A percentile compares a stretch with the other conserved stretches of the same genome.
phyloP scores from a whole-genome alignment of 768 basidiomycete genomes.

The Leccinum arenicola region DNA sequence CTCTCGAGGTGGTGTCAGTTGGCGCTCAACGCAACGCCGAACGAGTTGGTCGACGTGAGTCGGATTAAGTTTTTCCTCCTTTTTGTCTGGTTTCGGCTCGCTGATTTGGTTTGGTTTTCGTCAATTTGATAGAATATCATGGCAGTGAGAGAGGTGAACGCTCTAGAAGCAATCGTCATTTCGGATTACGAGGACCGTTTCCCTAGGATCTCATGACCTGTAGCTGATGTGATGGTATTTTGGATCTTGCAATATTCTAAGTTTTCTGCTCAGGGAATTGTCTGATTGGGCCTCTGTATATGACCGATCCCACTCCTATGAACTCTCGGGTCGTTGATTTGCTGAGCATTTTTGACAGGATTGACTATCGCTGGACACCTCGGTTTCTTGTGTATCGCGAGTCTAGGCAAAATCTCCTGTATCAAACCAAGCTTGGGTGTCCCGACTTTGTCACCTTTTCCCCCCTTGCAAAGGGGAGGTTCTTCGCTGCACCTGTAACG shows the following conservation, averaged over 20 bases:
- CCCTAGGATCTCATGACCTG: conserved; percentile 18
- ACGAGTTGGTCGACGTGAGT: conserved; percentile 80
- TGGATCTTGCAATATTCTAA: neutral
- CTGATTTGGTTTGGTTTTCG: conserved; percentile 5
- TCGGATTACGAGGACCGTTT: conserved; percentile 59
- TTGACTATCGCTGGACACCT: too few species aligned
- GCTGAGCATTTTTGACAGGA: neutral
- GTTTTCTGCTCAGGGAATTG: neutral
- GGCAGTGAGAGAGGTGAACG: conserved; percentile 59
- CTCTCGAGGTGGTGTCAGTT: conserved; percentile 75
- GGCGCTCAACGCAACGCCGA: conserved; percentile 66
- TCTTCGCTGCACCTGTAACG: too few species aligned
- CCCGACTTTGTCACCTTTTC: too few species aligned
- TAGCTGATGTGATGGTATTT: neutral
- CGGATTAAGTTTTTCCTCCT: conserved; percentile 10
- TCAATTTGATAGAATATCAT: conserved; percentile 48
- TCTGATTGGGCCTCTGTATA: neutral
- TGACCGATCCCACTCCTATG: neutral
- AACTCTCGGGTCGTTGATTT: neutral
- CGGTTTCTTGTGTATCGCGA: neutral
- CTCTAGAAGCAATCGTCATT: conserved; percentile 72
- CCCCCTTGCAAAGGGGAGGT: too few species aligned
- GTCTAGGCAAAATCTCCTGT: neutral
- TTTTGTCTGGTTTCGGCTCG: neutral
- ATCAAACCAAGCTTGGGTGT: too few species aligned